Base-by-base conservation (phyloP, 108 stramenopile genomes). In the Pseudonitzschia delicatissima region DNA sequence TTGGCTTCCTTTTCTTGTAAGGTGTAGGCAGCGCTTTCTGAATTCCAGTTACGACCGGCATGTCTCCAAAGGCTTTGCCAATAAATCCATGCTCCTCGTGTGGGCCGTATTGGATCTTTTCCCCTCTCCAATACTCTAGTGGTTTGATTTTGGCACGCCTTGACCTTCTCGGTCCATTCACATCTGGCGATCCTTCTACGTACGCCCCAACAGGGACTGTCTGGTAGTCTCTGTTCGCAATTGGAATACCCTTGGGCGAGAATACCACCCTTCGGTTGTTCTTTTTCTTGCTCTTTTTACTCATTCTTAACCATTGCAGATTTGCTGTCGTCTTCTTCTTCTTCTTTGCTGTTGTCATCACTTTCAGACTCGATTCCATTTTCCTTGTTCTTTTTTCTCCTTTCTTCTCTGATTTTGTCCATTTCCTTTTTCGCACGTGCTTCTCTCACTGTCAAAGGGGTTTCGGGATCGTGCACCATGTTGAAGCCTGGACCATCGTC, bases 81-180 rank as follows among this genome's bases (percentile, higher is more conserved):
- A 87, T 57, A 0, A 61, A 39, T 4, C 79, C 85, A 27, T 65
- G 67, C 26, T 71, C 64, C 27, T 90, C 78, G 44, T 89, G 72
- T 1, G 84, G 65, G 23, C 79, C 88, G 64, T 90, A 95, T 49
- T 87, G 77, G n/a, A 84, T 28, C 53, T 83, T 77, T 73, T 97
- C 96, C 68, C 87, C 88, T 73, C 91, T 94, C 96, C 96, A 97
- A 61, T 68, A 97, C 58, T 83, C 79, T 15, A 96, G 65, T 37
- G 91, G 91, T 45, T 71, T 42, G 45, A 76, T 73, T 33, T 62
- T 71, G 13, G 77, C 74, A 21, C 95, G 78, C 45, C 67, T 63
- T 1, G 87, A 88, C 57, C 92, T 60, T 27, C 92, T 83, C 9
- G 73, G 50, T 29, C 67, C 74, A 45, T 73, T 52, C 23, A 62